Evolutionary conservation across 164 flowering plant species (phyloP), one percentile per base, ranked within the genome.

Genomic region (Aristolochia fimbriata): DNA sequence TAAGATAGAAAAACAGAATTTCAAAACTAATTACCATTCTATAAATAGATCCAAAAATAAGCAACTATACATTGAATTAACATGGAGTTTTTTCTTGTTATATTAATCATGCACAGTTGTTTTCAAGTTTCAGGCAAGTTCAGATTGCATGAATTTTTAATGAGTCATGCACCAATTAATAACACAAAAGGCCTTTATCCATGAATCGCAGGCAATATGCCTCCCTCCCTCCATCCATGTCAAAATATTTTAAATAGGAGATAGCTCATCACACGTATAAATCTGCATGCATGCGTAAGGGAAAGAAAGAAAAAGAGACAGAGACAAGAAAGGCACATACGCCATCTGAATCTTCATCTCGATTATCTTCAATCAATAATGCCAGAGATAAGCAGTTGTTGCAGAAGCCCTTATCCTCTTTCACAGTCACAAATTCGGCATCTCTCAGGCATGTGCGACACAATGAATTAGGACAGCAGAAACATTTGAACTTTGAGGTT

Each of bases 311-410:
- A 14, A 54, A 21, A 61, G n/a, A 59, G 13, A 78, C 66, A 31
- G 37, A 31, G 37, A 31, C 5, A 31, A 7, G 7, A 7, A 49
- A 49, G n/a, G 30, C 12, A 52, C 25, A 52, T 83, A 88, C 96
- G 83, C 84, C 91, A 67, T 86, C 86, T 33, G 85, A 74, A 61
- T 81, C 88, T 55, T 68, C 72, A 66, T 78, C 79, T 59, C 16
- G 59, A 12, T 72, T 62, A 65, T 87, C 83, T 71, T 87, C 98
- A 13, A 79, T 54, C 47, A 85, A 80, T 52, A 68, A 47, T 9
- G 73, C 79, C 58, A 85, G 84, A 65, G 70, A 74, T 55, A 87
- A 68, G 70, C 98, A 91, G 54, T 70, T 8, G 24, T 43, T 30
- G 71, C 96, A 91, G 70, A 86, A 76, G 67, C 93, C 94, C 65